Evolutionary conservation across 2,329 filamentous ascomycete genomes (phyloP).

Genomic region (Neopestalotiopsis clavispora): DNA sequence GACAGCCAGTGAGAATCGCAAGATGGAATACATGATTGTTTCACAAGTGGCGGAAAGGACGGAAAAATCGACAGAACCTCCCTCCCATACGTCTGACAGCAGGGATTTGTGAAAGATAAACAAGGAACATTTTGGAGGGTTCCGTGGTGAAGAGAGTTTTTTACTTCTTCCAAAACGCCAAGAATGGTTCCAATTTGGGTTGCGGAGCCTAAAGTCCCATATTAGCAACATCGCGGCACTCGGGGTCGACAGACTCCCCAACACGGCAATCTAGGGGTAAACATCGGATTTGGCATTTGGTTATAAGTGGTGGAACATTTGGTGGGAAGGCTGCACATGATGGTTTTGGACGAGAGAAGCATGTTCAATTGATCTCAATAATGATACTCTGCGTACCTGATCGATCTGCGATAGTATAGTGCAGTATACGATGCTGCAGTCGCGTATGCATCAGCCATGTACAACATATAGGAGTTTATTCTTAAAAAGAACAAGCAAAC

Average conservation of each 20-base stretch:
- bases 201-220: conserved; percentile 2
- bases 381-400: neutral
- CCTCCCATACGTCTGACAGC: neutral
- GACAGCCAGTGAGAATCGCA: neutral
- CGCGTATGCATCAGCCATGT: neutral
- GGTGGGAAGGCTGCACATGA: neutral
- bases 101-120: neutral
- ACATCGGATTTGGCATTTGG: neutral
- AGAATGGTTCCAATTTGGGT: conserved; percentile 5
- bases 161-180: conserved; percentile 5
- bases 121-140: neutral
- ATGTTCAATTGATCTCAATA: neutral
- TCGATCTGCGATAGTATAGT: too few relatives aligned
- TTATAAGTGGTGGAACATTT: conserved; percentile 9
- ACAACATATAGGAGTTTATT: neutral
- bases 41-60: neutral
- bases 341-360: neutral
- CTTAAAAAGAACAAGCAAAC: too few relatives aligned
- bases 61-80: neutral
- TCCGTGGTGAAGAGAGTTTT: neutral
- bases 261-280: neutral
- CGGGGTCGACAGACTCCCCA: neutral
- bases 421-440: neutral
- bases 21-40: neutral
- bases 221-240: neutral